Percentiles rank a stretch among this genome's conserved stretches.
These are phyloP conservation scores for Globisporangium rhizosaccharum DNA, from an alignment of 352 stramenopile genomes.

Conservation along the genomic window DNA sequence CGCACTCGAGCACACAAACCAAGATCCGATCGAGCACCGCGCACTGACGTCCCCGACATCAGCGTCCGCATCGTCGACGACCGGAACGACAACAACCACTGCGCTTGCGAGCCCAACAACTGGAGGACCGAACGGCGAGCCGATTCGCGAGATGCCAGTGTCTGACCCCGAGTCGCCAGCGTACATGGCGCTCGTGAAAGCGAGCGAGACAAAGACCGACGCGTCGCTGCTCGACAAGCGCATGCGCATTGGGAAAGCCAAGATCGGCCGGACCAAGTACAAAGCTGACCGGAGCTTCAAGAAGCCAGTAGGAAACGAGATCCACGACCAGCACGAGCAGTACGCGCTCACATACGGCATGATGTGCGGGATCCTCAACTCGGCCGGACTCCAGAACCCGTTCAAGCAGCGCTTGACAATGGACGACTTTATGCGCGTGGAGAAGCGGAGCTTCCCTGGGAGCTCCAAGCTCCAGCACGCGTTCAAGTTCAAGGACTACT, in stretches of 20 bases:
- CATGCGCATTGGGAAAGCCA: conserved; percentile 48
- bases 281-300: conserved; percentile 58
- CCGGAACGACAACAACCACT: neutral
- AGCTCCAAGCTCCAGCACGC: conserved; percentile 70
- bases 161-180: conserved; percentile 34
- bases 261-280: conserved; percentile 46
- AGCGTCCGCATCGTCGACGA: no score
- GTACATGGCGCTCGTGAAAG: conserved; percentile 32
- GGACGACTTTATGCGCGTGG: conserved; percentile 88
- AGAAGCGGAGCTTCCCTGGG: conserved; percentile 71
- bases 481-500: conserved; percentile 94
- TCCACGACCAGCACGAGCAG: conserved; percentile 90
- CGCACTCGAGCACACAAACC: conserved; percentile 14
- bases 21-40: conserved; percentile 10
- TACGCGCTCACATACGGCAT: conserved; percentile 98
- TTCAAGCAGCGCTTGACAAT: conserved; percentile 84
- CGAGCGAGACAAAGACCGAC: conserved; percentile 34
- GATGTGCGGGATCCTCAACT: conserved; percentile 97
- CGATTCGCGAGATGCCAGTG: conserved; percentile 19
- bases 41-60: conserved; percentile 3
- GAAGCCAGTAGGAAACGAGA: conserved; percentile 65
- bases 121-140: neutral
- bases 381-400: conserved; percentile 80
- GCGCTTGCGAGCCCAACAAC: conserved; percentile 7
- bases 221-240: conserved; percentile 49